These are phyloP conservation scores for Exophiala bonariae DNA, from an alignment of 2,329 filamentous ascomycete genomes.

Conservation along the genomic window DNA sequence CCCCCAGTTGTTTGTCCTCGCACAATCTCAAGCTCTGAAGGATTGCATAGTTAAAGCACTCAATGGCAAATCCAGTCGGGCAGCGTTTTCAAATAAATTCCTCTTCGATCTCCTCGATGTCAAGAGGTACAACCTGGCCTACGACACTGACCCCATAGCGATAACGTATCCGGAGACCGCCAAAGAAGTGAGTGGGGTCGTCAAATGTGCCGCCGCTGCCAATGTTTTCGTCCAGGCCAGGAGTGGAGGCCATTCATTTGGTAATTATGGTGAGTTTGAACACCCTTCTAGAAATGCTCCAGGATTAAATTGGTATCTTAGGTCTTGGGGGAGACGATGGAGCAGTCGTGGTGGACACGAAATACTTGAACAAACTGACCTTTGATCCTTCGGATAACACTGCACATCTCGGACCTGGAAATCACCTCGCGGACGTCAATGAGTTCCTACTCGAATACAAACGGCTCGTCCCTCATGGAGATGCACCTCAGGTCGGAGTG, in stretches of 20 bases:
- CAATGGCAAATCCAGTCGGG: not conserved
- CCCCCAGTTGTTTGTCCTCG: not conserved
- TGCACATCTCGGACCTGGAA: constrained; percentile 39
- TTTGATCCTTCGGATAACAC: constrained; percentile 33
- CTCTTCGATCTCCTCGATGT: constrained; percentile 9
- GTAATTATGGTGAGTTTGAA: constrained; percentile 40
- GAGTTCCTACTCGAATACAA: constrained; percentile 32
- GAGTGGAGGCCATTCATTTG: constrained; percentile 57
- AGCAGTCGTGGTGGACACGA: constrained; percentile 34
- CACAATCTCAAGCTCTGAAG: not conserved
- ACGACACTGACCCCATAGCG: constrained; percentile 33
- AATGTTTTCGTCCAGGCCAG: constrained; percentile 52
- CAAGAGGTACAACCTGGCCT: constrained; percentile 31
- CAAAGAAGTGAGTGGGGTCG: constrained; percentile 45
- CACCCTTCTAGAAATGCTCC: not conserved
- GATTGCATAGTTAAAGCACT: constrained; percentile 4
- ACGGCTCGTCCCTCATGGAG: constrained; percentile 41
- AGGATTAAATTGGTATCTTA: constrained; percentile 12
- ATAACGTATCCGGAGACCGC: constrained; percentile 36
- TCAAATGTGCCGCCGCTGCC: constrained; percentile 45
- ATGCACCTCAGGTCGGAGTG: constrained; percentile 39
- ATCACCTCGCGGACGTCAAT: constrained; percentile 35
- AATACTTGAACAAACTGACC: constrained; percentile 34
- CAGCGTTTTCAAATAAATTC: constrained; percentile 4
- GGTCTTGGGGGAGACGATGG: constrained; percentile 37